A percentile compares a stretch with the other conserved stretches of the same genome.
Conservation (phyloP, 106 monocot genomes). For the Alisma plantagoaquatica region DNA sequence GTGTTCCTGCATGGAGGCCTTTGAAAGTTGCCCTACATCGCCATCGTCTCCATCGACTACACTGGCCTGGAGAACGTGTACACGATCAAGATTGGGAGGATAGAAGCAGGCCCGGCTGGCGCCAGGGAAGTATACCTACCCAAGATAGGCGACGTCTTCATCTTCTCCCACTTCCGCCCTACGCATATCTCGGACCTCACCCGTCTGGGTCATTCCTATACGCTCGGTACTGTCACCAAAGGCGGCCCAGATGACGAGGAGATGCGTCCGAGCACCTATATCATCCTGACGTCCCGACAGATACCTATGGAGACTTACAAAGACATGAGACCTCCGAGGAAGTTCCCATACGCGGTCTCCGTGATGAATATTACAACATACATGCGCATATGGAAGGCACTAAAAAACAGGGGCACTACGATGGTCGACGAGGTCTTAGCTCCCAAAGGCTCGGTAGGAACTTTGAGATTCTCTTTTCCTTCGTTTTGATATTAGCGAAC, state of each 20-base stretch:
- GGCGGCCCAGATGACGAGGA: conserved; percentile 15
- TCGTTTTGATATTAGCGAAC: too few relatives aligned
- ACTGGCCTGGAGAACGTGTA: not conserved
- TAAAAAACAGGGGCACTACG: too few relatives aligned
- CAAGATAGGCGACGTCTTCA: conserved; percentile 17
- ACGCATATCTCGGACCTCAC: conserved; percentile 12
- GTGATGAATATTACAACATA: too few relatives aligned
- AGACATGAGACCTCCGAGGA: not conserved
- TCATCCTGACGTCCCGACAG: not conserved
- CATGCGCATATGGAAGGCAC: too few relatives aligned
- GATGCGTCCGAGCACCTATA: conserved; percentile 1
- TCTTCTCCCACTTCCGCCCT: conserved; percentile 14
- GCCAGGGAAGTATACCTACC: conserved; percentile 13
- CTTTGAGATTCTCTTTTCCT: too few relatives aligned
- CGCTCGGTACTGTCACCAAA: conserved; percentile 8
- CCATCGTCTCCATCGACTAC: conserved; percentile 9
- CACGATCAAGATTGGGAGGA: not conserved
- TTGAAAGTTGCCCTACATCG: conserved; percentile 14
- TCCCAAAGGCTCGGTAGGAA: too few relatives aligned
- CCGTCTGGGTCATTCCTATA: conserved; percentile 4
- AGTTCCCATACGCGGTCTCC: conserved; percentile 8
- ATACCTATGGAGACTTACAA: not conserved
- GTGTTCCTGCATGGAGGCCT: conserved; percentile 14
- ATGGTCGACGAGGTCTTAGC: too few relatives aligned
- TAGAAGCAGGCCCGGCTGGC: too few relatives aligned